Percentiles rank a stretch among this genome's conserved stretches.
These are phyloP conservation scores for Lodderomyces oxycetoniae DNA, from an alignment of 1,139 yeast species.

Conservation along the genomic window DNA sequence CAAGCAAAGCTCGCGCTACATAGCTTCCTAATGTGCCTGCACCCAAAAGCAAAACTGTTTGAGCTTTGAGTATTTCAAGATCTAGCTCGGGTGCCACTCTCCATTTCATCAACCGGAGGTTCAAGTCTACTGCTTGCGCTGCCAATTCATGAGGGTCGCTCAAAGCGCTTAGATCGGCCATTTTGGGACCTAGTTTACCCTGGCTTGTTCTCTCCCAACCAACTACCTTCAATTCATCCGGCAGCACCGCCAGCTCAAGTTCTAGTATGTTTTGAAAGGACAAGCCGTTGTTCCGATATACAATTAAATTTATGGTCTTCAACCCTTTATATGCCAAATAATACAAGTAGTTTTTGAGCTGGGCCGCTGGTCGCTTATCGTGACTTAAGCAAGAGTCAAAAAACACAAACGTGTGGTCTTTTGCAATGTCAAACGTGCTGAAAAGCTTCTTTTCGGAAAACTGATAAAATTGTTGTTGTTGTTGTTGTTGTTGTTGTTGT, in stretches of 20 bases:
- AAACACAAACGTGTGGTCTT: slow-evolving; percentile 41
- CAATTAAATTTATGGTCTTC: slow-evolving; percentile 35
- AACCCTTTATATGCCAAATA: slow-evolving; percentile 44
- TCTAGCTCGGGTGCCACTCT: slow-evolving; percentile 80
- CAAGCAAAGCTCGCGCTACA: slow-evolving; percentile 77
- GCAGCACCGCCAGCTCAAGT: slow-evolving; percentile 7
- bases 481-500: background rate
- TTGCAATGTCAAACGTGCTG: slow-evolving; percentile 1
- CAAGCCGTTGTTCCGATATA: slow-evolving; percentile 22
- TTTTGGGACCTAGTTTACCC: slow-evolving; percentile 73
- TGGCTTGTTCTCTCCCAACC: slow-evolving; percentile 89
- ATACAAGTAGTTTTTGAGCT: slow-evolving; percentile 61
- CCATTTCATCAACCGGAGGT: slow-evolving; percentile 94
- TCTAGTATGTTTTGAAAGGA: slow-evolving; percentile 23
- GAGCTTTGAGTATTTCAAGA: slow-evolving; percentile 54
- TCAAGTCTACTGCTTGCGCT: slow-evolving; percentile 86
- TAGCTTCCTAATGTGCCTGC: slow-evolving; percentile 96
- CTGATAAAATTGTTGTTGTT: slow-evolving; percentile 15
- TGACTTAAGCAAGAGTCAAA: slow-evolving; percentile 54
- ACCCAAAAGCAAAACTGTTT: slow-evolving; percentile 76
- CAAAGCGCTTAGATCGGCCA: slow-evolving; percentile 75
- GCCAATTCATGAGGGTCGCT: slow-evolving; percentile 80
- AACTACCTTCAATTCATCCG: slow-evolving; percentile 36
- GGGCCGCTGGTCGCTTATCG: slow-evolving; percentile 50
- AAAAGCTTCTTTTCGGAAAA: slow-evolving; percentile 9